A percentile compares a stretch with the other conserved stretches of the same genome.
Evolutionary conservation across 2,329 filamentous ascomycete species (phyloP).

Genomic region (Neofusicoccum kwambonambiense): DNA sequence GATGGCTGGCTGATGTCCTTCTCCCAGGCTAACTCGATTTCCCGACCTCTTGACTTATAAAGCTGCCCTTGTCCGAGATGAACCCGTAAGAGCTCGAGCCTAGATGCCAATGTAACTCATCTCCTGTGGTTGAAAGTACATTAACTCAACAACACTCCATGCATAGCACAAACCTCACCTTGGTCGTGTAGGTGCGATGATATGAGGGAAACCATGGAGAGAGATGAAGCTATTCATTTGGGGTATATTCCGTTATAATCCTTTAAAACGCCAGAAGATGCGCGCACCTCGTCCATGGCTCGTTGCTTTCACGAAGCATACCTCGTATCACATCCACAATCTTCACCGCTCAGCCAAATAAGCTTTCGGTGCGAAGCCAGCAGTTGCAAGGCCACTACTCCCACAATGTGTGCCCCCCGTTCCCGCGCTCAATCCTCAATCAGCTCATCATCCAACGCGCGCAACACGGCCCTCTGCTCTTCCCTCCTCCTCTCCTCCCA

Average conservation of each 20-base stretch:
- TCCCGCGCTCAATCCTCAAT: neutral
- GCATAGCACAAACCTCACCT: too few relatives aligned
- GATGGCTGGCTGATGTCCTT: too few relatives aligned
- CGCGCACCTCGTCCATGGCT: neutral
- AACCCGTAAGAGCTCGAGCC: too few relatives aligned
- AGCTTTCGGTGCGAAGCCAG: neutral
- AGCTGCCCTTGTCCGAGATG: too few relatives aligned
- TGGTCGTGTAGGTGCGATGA: too few relatives aligned
- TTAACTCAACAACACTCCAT: too few relatives aligned
- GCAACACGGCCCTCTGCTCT: constrained; percentile 18
- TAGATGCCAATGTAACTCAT: too few relatives aligned
- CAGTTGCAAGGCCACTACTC: neutral
- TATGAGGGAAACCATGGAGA: neutral
- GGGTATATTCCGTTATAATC: neutral
- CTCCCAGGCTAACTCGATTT: too few relatives aligned
- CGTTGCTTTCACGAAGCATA: too few relatives aligned
- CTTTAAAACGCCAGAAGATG: neutral
- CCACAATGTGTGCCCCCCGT: neutral
- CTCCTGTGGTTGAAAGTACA: too few relatives aligned
- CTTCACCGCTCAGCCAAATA: neutral
- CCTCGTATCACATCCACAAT: neutral
- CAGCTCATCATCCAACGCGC: constrained; percentile 17
- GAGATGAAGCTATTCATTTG: neutral
- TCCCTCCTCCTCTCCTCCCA: neutral
- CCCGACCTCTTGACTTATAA: too few relatives aligned